A percentile compares a stretch with the other conserved stretches of the same genome.
Evolutionary conservation across 495 filamentous ascomycete species (phyloP).

Genomic region (Evernia prunastri): DNA sequence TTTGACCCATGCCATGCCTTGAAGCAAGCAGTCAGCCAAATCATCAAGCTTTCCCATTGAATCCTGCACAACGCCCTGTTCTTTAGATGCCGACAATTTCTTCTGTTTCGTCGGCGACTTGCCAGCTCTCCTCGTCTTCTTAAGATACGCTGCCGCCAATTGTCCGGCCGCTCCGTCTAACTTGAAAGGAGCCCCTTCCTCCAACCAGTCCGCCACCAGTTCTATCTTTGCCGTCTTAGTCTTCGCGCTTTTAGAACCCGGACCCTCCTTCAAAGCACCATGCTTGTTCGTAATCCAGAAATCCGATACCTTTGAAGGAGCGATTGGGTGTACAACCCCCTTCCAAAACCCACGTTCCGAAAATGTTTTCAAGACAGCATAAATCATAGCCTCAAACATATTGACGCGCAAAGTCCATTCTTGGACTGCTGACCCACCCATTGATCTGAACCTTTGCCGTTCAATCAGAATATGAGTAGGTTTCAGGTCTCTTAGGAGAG

Average conservation of each 20-base stretch:
- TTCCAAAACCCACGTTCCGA: slow-evolving; percentile 33
- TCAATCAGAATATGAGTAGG: slow-evolving; percentile 81
- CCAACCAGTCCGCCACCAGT: slow-evolving; percentile 52
- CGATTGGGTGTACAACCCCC: slow-evolving; percentile 33
- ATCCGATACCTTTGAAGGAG: slow-evolving; percentile 38
- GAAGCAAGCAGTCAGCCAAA: slow-evolving; percentile 80
- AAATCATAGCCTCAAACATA: slow-evolving; percentile 82
- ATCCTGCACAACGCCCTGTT: slow-evolving; percentile 6
- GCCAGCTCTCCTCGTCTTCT: slow-evolving; percentile 35
- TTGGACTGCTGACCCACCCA: slow-evolving; percentile 54
- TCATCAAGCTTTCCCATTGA: slow-evolving; percentile 69
- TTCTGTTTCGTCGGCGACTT: slow-evolving; percentile 22
- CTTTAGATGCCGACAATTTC: not conserved
- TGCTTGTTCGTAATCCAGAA: slow-evolving; percentile 35
- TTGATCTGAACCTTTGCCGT: slow-evolving; percentile 77
- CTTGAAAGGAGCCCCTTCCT: slow-evolving; percentile 27
- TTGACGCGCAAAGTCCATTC: slow-evolving; percentile 93
- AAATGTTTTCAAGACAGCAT: slow-evolving; percentile 63
- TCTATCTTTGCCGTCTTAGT: slow-evolving; percentile 60
- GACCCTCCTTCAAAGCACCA: slow-evolving; percentile 13
- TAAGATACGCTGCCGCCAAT: slow-evolving; percentile 43
- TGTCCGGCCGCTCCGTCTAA: slow-evolving; percentile 34
- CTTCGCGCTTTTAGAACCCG: slow-evolving; percentile 19
- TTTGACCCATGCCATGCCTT: slow-evolving; percentile 77
- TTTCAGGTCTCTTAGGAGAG: slow-evolving; percentile 41